Conservation (phyloP, 441 rosid species). For the Eruca vesicaria region DNA sequence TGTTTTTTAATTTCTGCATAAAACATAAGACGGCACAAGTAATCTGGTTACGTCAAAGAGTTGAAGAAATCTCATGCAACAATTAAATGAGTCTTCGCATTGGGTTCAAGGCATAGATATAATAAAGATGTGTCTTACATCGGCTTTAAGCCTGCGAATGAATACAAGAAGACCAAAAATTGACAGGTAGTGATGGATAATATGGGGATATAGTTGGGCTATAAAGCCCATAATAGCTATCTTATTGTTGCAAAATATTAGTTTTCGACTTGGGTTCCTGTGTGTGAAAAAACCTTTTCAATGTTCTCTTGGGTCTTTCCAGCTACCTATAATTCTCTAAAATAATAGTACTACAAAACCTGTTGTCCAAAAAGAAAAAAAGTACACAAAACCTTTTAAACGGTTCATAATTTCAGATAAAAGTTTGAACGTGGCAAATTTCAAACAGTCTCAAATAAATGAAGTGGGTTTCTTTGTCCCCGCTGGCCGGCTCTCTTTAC, state of each 20-base stretch:
- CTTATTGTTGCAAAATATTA: neutral
- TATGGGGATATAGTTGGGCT: neutral
- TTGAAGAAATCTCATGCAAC: conserved; percentile 4
- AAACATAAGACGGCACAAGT: conserved; percentile 11
- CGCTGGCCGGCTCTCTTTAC: neutral
- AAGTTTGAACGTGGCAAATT: neutral
- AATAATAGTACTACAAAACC: too few species aligned
- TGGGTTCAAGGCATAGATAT: conserved; percentile 18
- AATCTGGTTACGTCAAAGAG: conserved; percentile 4
- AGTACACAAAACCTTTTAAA: neutral
- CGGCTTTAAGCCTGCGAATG: too few species aligned
- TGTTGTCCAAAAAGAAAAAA: too few species aligned
- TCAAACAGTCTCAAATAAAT: neutral
- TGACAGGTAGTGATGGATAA: too few species aligned
- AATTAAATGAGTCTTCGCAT: conserved; percentile 25
- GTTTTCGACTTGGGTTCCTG: neutral
- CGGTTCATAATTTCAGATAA: neutral
- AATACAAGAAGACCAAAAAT: too few species aligned
- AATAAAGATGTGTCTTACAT: too few species aligned
- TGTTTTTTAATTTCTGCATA: neutral
- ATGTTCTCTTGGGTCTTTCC: neutral
- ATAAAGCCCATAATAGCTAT: neutral
- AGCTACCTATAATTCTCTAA: neutral
- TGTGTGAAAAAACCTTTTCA: neutral
- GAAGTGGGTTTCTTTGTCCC: conserved; percentile 7